Percentiles rank a stretch among this genome's conserved stretches.
phyloP scores from a whole-genome alignment of 495 filamentous ascomycete genomes.

The Opeltia flavorubescens region DNA sequence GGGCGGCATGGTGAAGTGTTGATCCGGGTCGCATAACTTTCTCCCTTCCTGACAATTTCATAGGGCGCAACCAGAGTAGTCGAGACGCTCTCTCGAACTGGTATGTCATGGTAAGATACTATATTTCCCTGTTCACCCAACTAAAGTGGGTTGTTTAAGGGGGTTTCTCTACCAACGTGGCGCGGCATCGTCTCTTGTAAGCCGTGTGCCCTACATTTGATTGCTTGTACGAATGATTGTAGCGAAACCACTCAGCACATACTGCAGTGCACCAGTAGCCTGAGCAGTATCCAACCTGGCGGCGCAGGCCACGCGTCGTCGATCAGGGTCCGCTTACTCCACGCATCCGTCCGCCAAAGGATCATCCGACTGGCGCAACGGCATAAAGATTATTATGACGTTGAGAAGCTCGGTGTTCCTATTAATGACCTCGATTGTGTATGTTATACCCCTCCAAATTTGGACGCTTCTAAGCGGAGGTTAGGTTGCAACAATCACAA shows the following conservation, averaged over 20 bases:
- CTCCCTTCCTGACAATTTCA: background rate
- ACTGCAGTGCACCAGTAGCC: conserved; percentile 45
- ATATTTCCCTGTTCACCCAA: background rate
- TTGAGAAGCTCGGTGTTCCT: conserved; percentile 43
- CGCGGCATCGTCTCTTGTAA: conserved; percentile 49
- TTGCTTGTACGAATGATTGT: background rate
- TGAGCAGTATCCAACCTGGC: conserved; percentile 47
- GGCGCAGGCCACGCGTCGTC: conserved; percentile 51
- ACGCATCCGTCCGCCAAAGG: conserved; percentile 51
- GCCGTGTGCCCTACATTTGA: background rate
- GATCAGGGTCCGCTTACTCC: conserved; percentile 55
- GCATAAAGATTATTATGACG: conserved; percentile 44
- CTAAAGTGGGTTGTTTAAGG: conserved; percentile 16
- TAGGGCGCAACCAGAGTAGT: conserved; percentile 30
- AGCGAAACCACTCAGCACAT: conserved; percentile 45
- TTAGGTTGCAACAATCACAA: conserved; percentile 43
- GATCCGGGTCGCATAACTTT: background rate
- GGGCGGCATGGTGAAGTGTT: conserved; percentile 38
- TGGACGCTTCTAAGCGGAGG: background rate
- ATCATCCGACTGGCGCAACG: conserved; percentile 41
- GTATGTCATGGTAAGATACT: background rate
- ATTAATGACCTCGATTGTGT: conserved; percentile 53
- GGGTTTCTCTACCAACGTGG: conserved; percentile 58
- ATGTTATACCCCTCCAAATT: background rate
- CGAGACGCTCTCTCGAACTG: conserved; percentile 63